Conservation (phyloP, 2,329 filamentous ascomycete genomes). For the Zasmidium cellare region DNA sequence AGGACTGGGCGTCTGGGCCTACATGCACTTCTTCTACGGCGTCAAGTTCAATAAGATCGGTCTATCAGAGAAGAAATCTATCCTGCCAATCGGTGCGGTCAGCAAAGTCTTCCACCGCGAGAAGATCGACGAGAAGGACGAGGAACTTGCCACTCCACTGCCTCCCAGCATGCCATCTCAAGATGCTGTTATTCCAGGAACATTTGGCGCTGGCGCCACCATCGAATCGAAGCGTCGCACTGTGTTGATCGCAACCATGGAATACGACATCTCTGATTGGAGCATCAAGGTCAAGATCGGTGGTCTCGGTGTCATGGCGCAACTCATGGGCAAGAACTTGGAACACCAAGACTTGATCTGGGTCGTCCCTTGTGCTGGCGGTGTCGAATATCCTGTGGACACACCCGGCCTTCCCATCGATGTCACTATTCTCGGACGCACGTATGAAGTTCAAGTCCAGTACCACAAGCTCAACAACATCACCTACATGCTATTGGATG, state of each 20-base stretch:
- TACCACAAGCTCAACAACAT: conserved; percentile 66
- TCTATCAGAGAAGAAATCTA: conserved; percentile 50
- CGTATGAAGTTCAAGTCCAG: conserved; percentile 63
- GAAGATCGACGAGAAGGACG: conserved; percentile 27
- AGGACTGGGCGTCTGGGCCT: conserved; percentile 53
- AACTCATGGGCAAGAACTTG: conserved; percentile 67
- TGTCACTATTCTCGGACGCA: conserved; percentile 61
- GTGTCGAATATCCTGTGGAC: conserved; percentile 63
- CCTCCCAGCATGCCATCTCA: conserved; percentile 3
- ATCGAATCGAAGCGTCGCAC: conserved; percentile 44
- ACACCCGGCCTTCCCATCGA: conserved; percentile 61
- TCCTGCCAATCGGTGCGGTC: conserved; percentile 31
- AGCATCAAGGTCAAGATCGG: conserved; percentile 71
- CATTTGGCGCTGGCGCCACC: conserved; percentile 25
- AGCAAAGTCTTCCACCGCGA: conserved; percentile 25
- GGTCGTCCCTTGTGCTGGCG: conserved; percentile 56
- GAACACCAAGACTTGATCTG: conserved; percentile 65
- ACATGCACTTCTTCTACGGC: conserved; percentile 63
- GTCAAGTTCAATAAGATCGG: conserved; percentile 64
- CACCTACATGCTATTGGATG: conserved; percentile 67
- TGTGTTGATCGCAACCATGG: conserved; percentile 69
- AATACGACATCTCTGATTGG: conserved; percentile 72
- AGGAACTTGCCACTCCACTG: conserved; percentile 11
- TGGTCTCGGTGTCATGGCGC: conserved; percentile 69
- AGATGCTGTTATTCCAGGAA: conserved; percentile 15